These are phyloP conservation scores for Alternaria incomplexa DNA, from an alignment of 2,329 filamentous ascomycete species.

Conservation along the genomic window DNA sequence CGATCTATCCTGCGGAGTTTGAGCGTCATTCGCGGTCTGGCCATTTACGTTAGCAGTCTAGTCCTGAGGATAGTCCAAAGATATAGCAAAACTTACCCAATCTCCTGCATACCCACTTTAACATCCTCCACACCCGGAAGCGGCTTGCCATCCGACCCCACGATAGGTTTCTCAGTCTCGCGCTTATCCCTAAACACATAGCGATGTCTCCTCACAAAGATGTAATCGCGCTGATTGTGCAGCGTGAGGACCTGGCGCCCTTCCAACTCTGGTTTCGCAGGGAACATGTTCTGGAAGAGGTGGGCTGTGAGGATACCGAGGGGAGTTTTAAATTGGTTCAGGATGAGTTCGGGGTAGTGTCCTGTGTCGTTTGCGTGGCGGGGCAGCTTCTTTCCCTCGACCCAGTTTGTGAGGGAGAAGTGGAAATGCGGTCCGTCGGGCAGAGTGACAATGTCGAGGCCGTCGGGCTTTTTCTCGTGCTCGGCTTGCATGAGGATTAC, in stretches of 20 bases:
- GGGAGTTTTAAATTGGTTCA: conserved; percentile 95
- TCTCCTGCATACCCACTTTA: conserved; percentile 84
- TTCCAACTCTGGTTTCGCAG: conserved; percentile 79
- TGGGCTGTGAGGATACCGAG: conserved; percentile 85
- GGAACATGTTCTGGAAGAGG: conserved; percentile 81
- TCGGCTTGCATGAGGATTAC: conserved; percentile 84
- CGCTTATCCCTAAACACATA: conserved; percentile 93
- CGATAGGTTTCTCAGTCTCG: conserved; percentile 83
- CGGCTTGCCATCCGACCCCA: conserved; percentile 79
- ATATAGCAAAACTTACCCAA: conserved; percentile 59
- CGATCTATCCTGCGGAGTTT: conserved; percentile 92
- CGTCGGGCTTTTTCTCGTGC: conserved; percentile 76
- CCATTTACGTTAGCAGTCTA: not conserved
- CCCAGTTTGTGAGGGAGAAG: conserved; percentile 88
- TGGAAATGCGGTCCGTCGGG: conserved; percentile 89
- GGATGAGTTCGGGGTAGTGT: conserved; percentile 85
- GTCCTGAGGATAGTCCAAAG: conserved; percentile 51
- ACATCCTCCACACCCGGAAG: conserved; percentile 86
- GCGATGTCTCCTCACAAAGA: conserved; percentile 87
- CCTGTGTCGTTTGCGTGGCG: conserved; percentile 87
- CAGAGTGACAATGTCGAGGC: conserved; percentile 82
- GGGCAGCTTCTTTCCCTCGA: conserved; percentile 84
- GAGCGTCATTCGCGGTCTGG: conserved; percentile 68
- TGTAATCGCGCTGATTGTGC: conserved; percentile 95
- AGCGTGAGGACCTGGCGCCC: conserved; percentile 90